Conservation (phyloP, 345 rosid species). For the Eutrema japonicum region DNA sequence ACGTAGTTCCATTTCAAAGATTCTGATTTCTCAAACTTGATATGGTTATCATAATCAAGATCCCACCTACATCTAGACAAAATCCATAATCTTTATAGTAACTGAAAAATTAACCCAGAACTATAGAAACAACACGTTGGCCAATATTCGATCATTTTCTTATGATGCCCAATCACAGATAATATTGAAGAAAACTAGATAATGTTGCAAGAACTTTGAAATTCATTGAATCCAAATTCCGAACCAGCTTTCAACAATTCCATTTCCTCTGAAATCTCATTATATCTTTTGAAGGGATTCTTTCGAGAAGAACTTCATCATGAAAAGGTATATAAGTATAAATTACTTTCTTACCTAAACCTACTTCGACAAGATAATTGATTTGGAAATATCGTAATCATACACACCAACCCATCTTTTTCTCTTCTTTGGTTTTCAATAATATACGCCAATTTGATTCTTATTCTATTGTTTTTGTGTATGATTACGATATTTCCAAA, state of each 20-base stretch:
- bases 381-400: too few species aligned
- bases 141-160: neutral
- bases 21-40: constrained; percentile 34
- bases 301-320: too few species aligned
- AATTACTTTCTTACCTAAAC: too few species aligned
- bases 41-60: constrained; percentile 35
- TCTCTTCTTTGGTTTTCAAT: neutral
- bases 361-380: too few species aligned
- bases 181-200: neutral
- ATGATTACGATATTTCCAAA: constrained; percentile 31
- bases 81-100: neutral
- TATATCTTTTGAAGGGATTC: neutral
- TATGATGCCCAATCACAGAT: neutral
- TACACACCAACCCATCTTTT: constrained; percentile 37
- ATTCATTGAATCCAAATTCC: constrained; percentile 3
- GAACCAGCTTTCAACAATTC: constrained; percentile 25
- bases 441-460: constrained; percentile 20
- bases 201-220: constrained; percentile 7
- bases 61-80: constrained; percentile 35
- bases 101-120: constrained; percentile 6
- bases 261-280: neutral
- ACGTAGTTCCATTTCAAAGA: constrained; percentile 29
- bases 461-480: constrained; percentile 1
- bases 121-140: neutral
- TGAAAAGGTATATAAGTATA: too few species aligned